Percentiles rank a stretch among this genome's conserved stretches.
phyloP scores from a whole-genome alignment of 2,329 filamentous ascomycete genomes.

The Thelonectria blattea region DNA sequence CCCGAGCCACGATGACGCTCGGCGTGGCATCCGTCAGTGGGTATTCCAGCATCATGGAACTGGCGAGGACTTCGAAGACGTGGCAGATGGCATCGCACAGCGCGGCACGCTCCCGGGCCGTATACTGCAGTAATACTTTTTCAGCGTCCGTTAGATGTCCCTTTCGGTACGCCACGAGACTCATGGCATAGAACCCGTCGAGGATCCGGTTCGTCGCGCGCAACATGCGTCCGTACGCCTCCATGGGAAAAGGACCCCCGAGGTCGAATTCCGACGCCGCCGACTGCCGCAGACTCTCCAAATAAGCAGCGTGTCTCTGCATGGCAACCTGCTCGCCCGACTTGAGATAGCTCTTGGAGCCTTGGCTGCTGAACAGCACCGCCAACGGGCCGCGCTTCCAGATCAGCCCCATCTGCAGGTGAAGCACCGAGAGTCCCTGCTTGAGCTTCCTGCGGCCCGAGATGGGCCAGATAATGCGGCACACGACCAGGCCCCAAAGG shows the following conservation, averaged over 20 bases:
- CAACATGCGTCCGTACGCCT: constrained; percentile 75
- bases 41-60: constrained; percentile 92
- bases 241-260: constrained; percentile 81
- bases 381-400: constrained; percentile 93
- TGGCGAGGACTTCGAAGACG: constrained; percentile 83
- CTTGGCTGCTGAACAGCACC: constrained; percentile 67
- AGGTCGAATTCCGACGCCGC: constrained; percentile 87
- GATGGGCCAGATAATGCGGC: constrained; percentile 89
- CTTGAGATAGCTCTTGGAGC: constrained; percentile 70
- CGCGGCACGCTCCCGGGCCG: constrained; percentile 76
- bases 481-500: constrained; percentile 90
- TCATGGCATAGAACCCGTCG: constrained; percentile 95
- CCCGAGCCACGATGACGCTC: constrained; percentile 79
- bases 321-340: constrained; percentile 20
- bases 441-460: constrained; percentile 87
- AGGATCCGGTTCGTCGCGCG: constrained; percentile 82
- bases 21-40: constrained; percentile 88
- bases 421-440: constrained; percentile 84
- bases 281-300: constrained; percentile 74
- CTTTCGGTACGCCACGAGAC: constrained; percentile 85
- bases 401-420: constrained; percentile 91
- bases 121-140: constrained; percentile 78
- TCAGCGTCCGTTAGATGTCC: constrained; percentile 79
- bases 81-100: constrained; percentile 91
- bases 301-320: constrained; percentile 56